A percentile compares a stretch with the other conserved stretches of the same genome.
Evolutionary conservation across 495 filamentous ascomycete species (phyloP).

Genomic region (Aspergillus sparsus): DNA sequence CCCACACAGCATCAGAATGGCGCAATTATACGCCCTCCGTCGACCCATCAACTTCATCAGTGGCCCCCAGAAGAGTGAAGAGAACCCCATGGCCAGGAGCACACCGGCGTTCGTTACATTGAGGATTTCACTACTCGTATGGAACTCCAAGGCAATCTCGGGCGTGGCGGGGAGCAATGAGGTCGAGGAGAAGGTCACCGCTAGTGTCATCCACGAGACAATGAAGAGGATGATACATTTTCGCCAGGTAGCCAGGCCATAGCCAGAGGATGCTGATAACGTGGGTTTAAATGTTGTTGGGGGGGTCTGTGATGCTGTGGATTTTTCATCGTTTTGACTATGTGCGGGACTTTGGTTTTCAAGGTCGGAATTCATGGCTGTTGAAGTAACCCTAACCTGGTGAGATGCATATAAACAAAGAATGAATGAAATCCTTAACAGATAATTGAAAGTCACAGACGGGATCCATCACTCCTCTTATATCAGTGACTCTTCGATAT

Average conservation of each 20-base stretch:
- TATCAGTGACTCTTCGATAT: not conserved
- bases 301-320: not conserved
- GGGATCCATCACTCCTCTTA: not conserved
- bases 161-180: constrained; percentile 45
- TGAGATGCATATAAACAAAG: not conserved
- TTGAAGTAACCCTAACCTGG: not conserved
- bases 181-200: constrained; percentile 46
- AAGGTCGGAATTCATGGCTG: not conserved
- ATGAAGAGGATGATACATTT: constrained; percentile 48
- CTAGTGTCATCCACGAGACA: constrained; percentile 47
- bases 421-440: too few species aligned
- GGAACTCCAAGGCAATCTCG: constrained; percentile 44
- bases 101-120: constrained; percentile 53
- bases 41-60: constrained; percentile 42
- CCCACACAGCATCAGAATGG: constrained; percentile 39
- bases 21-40: constrained; percentile 37
- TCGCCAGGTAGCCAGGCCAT: constrained; percentile 39
- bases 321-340: not conserved
- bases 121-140: constrained; percentile 39
- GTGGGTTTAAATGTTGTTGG: constrained; percentile 9
- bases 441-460: too few species aligned
- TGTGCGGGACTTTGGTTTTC: not conserved
- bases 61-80: constrained; percentile 55
- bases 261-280: constrained; percentile 16
- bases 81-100: constrained; percentile 58